A percentile compares a stretch with the other conserved stretches of the same genome.
phyloP scores from a whole-genome alignment of 2,329 filamentous ascomycete genomes.

The Ilyonectria sp. region DNA sequence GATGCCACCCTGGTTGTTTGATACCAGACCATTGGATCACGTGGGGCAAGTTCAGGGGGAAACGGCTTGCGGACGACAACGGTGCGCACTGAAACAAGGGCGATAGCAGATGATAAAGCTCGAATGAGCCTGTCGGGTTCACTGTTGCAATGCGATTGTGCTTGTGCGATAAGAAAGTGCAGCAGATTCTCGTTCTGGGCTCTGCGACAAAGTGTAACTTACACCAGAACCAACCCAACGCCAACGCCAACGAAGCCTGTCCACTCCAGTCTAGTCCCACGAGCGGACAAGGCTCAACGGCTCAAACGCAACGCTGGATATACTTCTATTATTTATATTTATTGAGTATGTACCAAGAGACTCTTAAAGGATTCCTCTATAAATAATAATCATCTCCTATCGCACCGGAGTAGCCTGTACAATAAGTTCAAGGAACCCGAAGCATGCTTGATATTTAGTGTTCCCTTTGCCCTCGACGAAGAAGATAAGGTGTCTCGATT shows the following conservation, averaged over 20 bases:
- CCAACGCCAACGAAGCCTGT: background rate
- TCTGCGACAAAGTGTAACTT: background rate
- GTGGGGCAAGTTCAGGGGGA: constrained; percentile 36
- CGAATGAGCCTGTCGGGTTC: background rate
- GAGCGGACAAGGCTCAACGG: too few relatives aligned
- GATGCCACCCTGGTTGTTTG: constrained; percentile 45
- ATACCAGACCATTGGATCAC: constrained; percentile 36
- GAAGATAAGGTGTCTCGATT: too few relatives aligned
- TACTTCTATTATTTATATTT: too few relatives aligned
- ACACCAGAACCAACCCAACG: background rate
- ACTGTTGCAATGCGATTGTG: background rate
- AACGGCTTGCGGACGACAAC: background rate
- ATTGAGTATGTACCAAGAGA: too few relatives aligned
- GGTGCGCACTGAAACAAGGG: constrained; percentile 10
- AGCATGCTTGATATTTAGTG: too few relatives aligned
- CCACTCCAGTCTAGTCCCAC: too few relatives aligned
- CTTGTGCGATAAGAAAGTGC: background rate
- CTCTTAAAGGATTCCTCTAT: too few relatives aligned
- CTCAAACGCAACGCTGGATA: too few relatives aligned
- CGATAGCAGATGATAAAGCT: background rate
- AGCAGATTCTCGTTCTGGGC: background rate
- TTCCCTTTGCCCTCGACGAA: too few relatives aligned
- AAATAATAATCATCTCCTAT: too few relatives aligned
- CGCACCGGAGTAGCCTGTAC: too few relatives aligned
- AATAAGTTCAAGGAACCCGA: too few relatives aligned